Conservation (phyloP, 2,329 filamentous ascomycete genomes). For the Mycosphaerella sp. region DNA sequence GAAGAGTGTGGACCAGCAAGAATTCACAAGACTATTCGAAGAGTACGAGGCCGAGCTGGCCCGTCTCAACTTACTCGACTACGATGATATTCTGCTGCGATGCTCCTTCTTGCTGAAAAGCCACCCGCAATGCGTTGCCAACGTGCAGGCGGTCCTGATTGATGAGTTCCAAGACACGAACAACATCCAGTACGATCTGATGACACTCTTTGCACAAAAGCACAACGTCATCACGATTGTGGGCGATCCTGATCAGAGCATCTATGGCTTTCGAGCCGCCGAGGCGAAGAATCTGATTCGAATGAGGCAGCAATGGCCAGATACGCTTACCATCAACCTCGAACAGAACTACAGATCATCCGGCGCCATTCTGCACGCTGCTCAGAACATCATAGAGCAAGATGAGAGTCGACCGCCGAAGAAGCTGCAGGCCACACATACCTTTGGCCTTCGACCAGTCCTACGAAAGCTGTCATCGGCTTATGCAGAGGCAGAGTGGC, state of each 20-base stretch:
- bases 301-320: constrained; percentile 68
- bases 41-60: constrained; percentile 73
- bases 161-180: constrained; percentile 99
- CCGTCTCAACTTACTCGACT: constrained; percentile 78
- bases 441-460: constrained; percentile 70
- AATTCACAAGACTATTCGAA: constrained; percentile 60
- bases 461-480: constrained; percentile 66
- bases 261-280: constrained; percentile 91
- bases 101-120: constrained; percentile 71
- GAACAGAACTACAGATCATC: constrained; percentile 95
- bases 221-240: constrained; percentile 82
- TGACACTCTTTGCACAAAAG: constrained; percentile 74
- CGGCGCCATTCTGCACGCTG: constrained; percentile 70
- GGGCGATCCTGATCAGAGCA: constrained; percentile 94
- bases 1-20: constrained; percentile 51
- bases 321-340: constrained; percentile 74
- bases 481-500: constrained; percentile 74
- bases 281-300: constrained; percentile 82
- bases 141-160: constrained; percentile 84
- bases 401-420: constrained; percentile 76
- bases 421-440: constrained; percentile 70
- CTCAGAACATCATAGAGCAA: constrained; percentile 83
- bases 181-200: constrained; percentile 86
- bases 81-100: constrained; percentile 81
- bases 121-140: constrained; percentile 74